Percentiles rank a stretch among this genome's conserved stretches.
These are phyloP conservation scores for Trichosporon coremiiforme DNA, from an alignment of 1,284 basidiomycete genomes.

Conservation along the genomic window DNA sequence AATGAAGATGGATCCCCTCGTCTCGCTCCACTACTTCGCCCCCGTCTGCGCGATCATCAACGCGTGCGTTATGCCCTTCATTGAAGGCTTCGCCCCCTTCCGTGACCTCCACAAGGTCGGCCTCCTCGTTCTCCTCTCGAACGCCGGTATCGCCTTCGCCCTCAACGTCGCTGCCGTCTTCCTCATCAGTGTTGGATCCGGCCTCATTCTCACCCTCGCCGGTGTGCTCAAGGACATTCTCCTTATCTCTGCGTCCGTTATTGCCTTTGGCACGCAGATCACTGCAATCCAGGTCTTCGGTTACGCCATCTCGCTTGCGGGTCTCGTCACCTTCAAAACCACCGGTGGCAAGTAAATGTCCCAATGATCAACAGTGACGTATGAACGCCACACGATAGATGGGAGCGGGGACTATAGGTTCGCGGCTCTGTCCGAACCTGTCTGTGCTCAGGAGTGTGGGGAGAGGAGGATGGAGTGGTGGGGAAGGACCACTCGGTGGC, in stretches of 20 bases:
- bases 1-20: constrained; percentile 94
- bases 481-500: not conserved
- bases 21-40: constrained; percentile 93
- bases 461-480: not conserved
- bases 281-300: constrained; percentile 85
- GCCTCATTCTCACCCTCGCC: constrained; percentile 89
- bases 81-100: constrained; percentile 87
- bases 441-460: not conserved
- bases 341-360: constrained; percentile 50
- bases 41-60: constrained; percentile 95
- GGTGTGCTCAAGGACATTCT: constrained; percentile 88
- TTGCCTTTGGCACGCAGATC: constrained; percentile 76
- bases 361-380: not conserved
- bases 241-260: constrained; percentile 83
- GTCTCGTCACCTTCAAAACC: constrained; percentile 55
- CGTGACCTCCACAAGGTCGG: constrained; percentile 72
- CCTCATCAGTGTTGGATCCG: constrained; percentile 83
- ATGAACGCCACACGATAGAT: not conserved
- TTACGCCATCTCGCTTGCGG: constrained; percentile 57
- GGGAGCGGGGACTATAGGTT: not conserved
- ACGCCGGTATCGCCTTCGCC: constrained; percentile 80
- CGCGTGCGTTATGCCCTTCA: constrained; percentile 77
- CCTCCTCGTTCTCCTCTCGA: constrained; percentile 74
- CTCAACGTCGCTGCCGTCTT: constrained; percentile 94
- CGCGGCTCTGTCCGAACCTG: not conserved